These are phyloP conservation scores for Artomyces pyxidatus DNA, from an alignment of 768 basidiomycete species.

Conservation along the genomic window DNA sequence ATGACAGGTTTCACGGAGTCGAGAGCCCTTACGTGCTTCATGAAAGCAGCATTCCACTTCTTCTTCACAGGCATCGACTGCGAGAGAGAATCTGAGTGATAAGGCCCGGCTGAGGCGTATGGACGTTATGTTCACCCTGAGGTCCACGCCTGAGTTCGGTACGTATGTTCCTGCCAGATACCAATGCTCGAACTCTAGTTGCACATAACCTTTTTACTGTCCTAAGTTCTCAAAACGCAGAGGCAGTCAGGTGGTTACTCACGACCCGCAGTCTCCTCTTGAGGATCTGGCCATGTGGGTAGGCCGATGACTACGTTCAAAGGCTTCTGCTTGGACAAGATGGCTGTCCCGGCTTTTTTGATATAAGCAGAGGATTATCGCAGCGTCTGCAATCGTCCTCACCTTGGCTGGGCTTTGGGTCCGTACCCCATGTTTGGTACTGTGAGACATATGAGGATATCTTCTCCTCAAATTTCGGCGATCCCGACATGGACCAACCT, in stretches of 20 bases:
- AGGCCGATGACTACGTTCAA: background rate
- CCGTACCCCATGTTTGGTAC: constrained; percentile 11
- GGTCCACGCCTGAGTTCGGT: background rate
- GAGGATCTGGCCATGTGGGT: background rate
- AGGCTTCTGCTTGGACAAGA: background rate
- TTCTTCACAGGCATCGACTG: background rate
- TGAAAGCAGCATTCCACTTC: background rate
- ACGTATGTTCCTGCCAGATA: background rate
- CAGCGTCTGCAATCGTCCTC: background rate
- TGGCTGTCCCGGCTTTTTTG: background rate
- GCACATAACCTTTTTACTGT: background rate
- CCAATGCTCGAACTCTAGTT: background rate
- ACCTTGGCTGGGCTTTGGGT: constrained; percentile 1
- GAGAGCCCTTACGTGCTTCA: background rate
- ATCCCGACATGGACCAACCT: background rate
- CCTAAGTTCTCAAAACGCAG: too few relatives aligned
- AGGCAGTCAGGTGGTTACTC: background rate
- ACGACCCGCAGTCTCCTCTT: background rate
- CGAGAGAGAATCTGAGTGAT: too few relatives aligned
- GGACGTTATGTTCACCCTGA: too few relatives aligned
- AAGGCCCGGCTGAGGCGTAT: too few relatives aligned
- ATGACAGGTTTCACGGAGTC: background rate
- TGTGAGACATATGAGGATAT: too few relatives aligned
- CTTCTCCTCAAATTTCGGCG: too few relatives aligned
- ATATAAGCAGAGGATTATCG: background rate